Evolutionary conservation across 768 basidiomycete species (phyloP).

Genomic region (Kwoniella dendrophila): DNA sequence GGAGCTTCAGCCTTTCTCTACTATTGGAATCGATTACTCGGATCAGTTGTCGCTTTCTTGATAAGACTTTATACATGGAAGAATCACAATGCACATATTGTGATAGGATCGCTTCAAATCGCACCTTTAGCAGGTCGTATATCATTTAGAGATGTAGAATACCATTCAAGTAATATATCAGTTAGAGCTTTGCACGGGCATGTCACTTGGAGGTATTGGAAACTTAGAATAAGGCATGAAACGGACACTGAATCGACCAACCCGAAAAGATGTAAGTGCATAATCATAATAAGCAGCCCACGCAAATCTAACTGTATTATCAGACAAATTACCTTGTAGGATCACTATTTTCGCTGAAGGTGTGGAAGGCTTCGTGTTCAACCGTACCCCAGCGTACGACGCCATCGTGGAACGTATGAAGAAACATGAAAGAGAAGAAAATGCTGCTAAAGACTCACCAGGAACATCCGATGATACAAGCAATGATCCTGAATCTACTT

Average conservation of each 20-base stretch:
- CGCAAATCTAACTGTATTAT: slow-evolving; percentile 5
- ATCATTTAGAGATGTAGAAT: slow-evolving; percentile 80
- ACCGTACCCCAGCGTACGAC: slow-evolving; percentile 85
- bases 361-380: slow-evolving; percentile 90
- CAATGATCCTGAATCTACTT: slow-evolving; percentile 5
- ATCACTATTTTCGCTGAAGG: slow-evolving; percentile 79
- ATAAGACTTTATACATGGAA: slow-evolving; percentile 80
- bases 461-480: slow-evolving; percentile 12
- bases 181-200: slow-evolving; percentile 79
- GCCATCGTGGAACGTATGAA: slow-evolving; percentile 76
- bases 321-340: slow-evolving; percentile 66
- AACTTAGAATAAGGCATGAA: slow-evolving; percentile 74
- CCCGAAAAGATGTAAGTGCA: slow-evolving; percentile 33
- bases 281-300: neutral
- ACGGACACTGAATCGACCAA: slow-evolving; percentile 45
- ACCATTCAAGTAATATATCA: slow-evolving; percentile 91
- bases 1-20: slow-evolving; percentile 67
- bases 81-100: slow-evolving; percentile 73
- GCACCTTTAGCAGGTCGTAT: slow-evolving; percentile 84
- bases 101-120: slow-evolving; percentile 88
- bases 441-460: slow-evolving; percentile 4
- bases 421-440: slow-evolving; percentile 55
- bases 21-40: slow-evolving; percentile 87
- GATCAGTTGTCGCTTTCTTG: slow-evolving; percentile 65
- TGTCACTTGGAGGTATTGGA: slow-evolving; percentile 93